Evolutionary conservation across 768 basidiomycete species (phyloP), one percentile per base, ranked within the genome.

Genomic region (Cystofilobasidium ferigula): DNA sequence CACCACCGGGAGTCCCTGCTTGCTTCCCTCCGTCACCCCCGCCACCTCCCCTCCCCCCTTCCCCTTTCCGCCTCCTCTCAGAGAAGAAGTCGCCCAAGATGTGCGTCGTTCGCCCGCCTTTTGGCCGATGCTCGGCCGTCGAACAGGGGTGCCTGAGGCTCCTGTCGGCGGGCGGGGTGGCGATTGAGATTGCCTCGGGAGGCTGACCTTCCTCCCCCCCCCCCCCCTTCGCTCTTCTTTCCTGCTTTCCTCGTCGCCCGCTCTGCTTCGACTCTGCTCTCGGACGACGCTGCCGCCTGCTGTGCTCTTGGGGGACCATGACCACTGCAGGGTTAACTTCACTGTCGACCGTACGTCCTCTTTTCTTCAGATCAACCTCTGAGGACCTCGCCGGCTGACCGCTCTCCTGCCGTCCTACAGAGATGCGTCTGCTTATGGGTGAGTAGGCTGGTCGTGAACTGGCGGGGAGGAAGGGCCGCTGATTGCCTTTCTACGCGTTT

Each of bases 341-440:
- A 66, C 64, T 45, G 40, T 61, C 64, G 63, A 62, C 35, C 35
- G 40, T 26, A 18, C 5, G 54, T 57, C 54, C 56, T 56, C 3
- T 9, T 24, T 9, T 20, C 18, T 34, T 22, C 34, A 38, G 32
- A n/a, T 42, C 63, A n/a, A 13, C 7, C 48, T 48, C 45, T 18
- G 24, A 22, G 51, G 51, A 42, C 40, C 51, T 54, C 28, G 32
- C 30, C 51, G 30, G 20, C 45, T 24, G 24, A 22, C 36, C 20
- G 36, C n/a, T n/a, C 32, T 36, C 35, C 3, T 24, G 24, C n/a
- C 48, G 14, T 51, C 48, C 47, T 53, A 34, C 61, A 53, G 57
- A 66, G 64, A 66, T 66, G 58, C 58, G 64, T 58, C 59, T 58
- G 43, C 64, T 66, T 36, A 66, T 66, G 64, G 64, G 63, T 64